A percentile compares a stretch with the other conserved stretches of the same genome.
phyloP scores from a whole-genome alignment of 1,284 basidiomycete species.

The Gastroboletus turbinatus region DNA sequence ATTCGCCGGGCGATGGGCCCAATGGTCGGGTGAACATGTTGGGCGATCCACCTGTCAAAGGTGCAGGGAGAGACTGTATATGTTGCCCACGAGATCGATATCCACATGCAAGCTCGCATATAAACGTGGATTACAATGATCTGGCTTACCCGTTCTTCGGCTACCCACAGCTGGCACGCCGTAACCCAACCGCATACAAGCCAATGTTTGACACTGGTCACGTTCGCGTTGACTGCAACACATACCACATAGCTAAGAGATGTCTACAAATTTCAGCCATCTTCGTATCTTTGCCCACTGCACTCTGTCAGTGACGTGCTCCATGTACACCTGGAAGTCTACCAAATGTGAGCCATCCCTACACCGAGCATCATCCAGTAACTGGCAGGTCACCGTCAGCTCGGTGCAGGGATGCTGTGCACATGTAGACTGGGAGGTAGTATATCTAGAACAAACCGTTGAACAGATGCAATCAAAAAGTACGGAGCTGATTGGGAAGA shows the following conservation, averaged over 20 bases:
- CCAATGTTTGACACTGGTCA: background rate
- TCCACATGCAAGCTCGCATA: background rate
- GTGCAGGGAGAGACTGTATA: background rate
- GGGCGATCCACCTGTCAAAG: background rate
- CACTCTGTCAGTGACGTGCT: background rate
- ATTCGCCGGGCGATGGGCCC: background rate
- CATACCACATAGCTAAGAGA: background rate
- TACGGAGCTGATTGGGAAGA: background rate
- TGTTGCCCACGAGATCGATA: background rate
- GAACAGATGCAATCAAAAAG: background rate
- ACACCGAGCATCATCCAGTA: background rate
- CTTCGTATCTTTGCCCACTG: background rate
- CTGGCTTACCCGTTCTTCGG: background rate
- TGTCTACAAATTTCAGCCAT: background rate
- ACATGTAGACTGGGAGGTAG: background rate
- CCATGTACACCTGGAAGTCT: background rate
- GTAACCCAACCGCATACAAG: background rate
- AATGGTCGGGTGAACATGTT: background rate
- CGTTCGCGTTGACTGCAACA: background rate
- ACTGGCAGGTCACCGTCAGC: background rate
- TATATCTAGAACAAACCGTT: background rate
- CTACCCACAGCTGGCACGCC: background rate
- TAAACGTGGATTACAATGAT: background rate
- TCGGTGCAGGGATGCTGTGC: conserved; percentile 2
- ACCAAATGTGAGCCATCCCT: background rate